These are phyloP conservation scores for Talaromyces pinophilus DNA, from an alignment of 2,329 filamentous ascomycete species.

Conservation along the genomic window DNA sequence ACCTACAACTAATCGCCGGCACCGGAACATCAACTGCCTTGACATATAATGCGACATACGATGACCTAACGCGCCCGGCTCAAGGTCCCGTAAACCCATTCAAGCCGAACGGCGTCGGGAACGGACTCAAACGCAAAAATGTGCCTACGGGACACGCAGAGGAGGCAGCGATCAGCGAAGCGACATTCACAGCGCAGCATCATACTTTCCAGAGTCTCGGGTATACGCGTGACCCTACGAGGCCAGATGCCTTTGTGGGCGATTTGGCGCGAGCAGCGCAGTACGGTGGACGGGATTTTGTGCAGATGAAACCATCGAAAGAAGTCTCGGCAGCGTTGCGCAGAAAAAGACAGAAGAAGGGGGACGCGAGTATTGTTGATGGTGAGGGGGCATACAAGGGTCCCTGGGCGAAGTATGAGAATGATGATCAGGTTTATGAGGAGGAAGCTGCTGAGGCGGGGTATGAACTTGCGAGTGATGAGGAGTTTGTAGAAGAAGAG, in stretches of 20 bases:
- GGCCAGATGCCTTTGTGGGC: slow-evolving; percentile 50
- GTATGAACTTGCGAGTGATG: slow-evolving; percentile 71
- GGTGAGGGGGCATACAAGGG: slow-evolving; percentile 88
- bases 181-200: slow-evolving; percentile 85
- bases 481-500: slow-evolving; percentile 78
- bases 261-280: slow-evolving; percentile 48
- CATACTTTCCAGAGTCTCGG: slow-evolving; percentile 72
- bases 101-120: slow-evolving; percentile 58
- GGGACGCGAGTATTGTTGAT: slow-evolving; percentile 78
- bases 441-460: slow-evolving; percentile 68
- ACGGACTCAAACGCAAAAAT: slow-evolving; percentile 72
- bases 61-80: slow-evolving; percentile 66
- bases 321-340: slow-evolving; percentile 68
- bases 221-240: slow-evolving; percentile 53
- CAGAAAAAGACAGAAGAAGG: slow-evolving; percentile 79
- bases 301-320: slow-evolving; percentile 63
- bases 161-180: slow-evolving; percentile 85
- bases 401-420: slow-evolving; percentile 85
- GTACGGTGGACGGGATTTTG: slow-evolving; percentile 54
- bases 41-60: slow-evolving; percentile 63
- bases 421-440: slow-evolving; percentile 70
- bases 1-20: slow-evolving; percentile 55
- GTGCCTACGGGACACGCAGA: slow-evolving; percentile 82
- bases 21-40: slow-evolving; percentile 51
- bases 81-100: slow-evolving; percentile 76